Percentiles rank a stretch among this genome's conserved stretches.
Conservation (phyloP, 2,329 filamentous ascomycete genomes). For the Diaporthe amygdali region DNA sequence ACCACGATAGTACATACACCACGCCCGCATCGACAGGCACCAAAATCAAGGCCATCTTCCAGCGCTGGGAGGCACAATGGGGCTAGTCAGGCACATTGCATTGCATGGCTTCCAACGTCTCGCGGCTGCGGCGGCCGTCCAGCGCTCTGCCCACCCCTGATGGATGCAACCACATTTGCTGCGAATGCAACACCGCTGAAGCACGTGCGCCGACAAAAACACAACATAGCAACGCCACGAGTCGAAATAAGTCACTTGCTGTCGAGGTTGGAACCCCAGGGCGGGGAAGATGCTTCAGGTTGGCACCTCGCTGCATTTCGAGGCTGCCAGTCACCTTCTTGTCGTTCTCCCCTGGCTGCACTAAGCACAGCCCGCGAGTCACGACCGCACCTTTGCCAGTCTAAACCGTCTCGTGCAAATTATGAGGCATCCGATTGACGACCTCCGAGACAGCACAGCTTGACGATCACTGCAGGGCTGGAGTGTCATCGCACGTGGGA, state of each 20-base stretch:
- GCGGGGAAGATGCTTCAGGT: constrained; percentile 8
- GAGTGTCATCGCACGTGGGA: constrained; percentile 2
- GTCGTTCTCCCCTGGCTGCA: not conserved
- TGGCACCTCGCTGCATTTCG: not conserved
- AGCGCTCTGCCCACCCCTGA: not conserved
- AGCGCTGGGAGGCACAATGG: not conserved
- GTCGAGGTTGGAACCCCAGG: not conserved
- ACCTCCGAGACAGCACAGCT: constrained; percentile 1
- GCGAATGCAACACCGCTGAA: constrained; percentile 1
- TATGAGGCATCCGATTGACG: not conserved
- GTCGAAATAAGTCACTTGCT: constrained; percentile 3
- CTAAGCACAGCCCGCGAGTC: not conserved
- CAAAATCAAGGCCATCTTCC: not conserved
- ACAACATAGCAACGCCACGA: not conserved
- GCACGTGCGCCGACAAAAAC: constrained; percentile 5
- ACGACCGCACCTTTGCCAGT: not conserved
- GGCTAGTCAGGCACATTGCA: constrained; percentile 15
- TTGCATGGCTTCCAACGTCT: constrained; percentile 5
- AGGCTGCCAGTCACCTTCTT: not conserved
- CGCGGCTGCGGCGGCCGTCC: constrained; percentile 9
- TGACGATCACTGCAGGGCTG: constrained; percentile 12
- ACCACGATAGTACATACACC: not conserved
- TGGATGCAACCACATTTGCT: constrained; percentile 6
- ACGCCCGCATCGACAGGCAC: not conserved
- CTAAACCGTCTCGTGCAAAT: not conserved